Conservation (phyloP, 345 rosid species). For the Hevea brasiliensis region DNA sequence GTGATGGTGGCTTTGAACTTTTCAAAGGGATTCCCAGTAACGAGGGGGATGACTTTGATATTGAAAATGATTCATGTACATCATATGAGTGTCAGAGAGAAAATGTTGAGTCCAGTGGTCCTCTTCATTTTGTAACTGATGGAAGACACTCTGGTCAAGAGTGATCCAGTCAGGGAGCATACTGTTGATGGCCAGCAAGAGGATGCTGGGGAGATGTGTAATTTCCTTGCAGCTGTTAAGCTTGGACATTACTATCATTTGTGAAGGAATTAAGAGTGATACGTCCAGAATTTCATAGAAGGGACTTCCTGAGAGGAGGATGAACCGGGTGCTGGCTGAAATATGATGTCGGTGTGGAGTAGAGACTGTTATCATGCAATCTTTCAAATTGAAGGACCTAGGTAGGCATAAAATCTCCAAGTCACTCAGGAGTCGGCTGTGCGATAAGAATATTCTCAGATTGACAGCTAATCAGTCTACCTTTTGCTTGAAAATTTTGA, state of each 20-base stretch:
- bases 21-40: conserved; percentile 12
- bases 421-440: background rate
- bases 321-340: conserved; percentile 9
- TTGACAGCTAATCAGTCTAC: background rate
- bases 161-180: conserved; percentile 1
- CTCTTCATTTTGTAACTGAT: conserved; percentile 14
- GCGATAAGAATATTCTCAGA: background rate
- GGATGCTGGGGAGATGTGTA: too few species aligned
- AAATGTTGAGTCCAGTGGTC: conserved; percentile 15
- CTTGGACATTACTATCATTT: background rate
- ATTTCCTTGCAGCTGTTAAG: too few species aligned
- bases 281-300: background rate
- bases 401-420: background rate
- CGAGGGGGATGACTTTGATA: conserved; percentile 19
- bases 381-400: conserved; percentile 8
- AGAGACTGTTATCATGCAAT: background rate
- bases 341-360: background rate
- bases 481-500: conserved; percentile 12
- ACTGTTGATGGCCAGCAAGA: too few species aligned
- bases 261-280: background rate
- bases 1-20: conserved; percentile 11
- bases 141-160: conserved; percentile 21
- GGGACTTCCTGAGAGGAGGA: background rate
- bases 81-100: conserved; percentile 33
- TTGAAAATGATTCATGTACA: conserved; percentile 41